Percentiles rank a stretch among this genome's conserved stretches.
These are phyloP conservation scores for Aquilaria yunnanensis DNA, from an alignment of 345 rosid species.

Conservation along the genomic window DNA sequence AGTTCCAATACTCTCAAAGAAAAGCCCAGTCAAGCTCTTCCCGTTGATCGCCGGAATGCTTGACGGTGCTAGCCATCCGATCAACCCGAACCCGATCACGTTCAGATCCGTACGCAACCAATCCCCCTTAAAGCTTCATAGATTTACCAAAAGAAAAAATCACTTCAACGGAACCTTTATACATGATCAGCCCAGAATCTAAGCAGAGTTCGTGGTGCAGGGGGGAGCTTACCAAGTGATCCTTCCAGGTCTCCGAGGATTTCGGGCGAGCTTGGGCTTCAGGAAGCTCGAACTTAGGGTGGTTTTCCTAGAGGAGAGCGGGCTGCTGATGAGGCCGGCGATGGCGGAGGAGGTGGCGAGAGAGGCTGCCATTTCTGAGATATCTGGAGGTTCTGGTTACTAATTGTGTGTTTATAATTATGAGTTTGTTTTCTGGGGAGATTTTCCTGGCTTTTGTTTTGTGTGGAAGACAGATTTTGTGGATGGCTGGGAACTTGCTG, in stretches of 20 bases:
- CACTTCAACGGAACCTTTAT: too few relatives aligned
- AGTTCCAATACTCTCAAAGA: constrained; percentile 87
- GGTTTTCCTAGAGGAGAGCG: constrained; percentile 28
- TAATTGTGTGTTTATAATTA: neutral
- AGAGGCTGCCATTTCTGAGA: constrained; percentile 51
- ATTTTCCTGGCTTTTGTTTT: neutral
- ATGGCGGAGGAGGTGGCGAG: constrained; percentile 55
- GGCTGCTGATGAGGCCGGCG: constrained; percentile 55
- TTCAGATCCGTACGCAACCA: constrained; percentile 75
- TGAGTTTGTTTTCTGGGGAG: neutral
- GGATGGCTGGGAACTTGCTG: constrained; percentile 44
- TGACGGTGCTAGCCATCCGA: constrained; percentile 93
- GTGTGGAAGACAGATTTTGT: constrained; percentile 29
- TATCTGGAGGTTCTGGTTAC: neutral
- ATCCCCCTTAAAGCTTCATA: constrained; percentile 64
- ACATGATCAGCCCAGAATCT: neutral
- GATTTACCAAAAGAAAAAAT: neutral
- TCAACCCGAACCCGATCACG: constrained; percentile 84
- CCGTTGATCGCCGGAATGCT: constrained; percentile 81
- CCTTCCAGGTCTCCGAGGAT: constrained; percentile 51
- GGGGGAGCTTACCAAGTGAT: constrained; percentile 44
- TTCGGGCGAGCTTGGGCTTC: constrained; percentile 43
- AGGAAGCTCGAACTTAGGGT: constrained; percentile 50
- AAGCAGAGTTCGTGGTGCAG: neutral
- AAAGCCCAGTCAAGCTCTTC: constrained; percentile 87